Base-by-base conservation (phyloP, 106 monocot species). In the Agapanthus africanus region DNA sequence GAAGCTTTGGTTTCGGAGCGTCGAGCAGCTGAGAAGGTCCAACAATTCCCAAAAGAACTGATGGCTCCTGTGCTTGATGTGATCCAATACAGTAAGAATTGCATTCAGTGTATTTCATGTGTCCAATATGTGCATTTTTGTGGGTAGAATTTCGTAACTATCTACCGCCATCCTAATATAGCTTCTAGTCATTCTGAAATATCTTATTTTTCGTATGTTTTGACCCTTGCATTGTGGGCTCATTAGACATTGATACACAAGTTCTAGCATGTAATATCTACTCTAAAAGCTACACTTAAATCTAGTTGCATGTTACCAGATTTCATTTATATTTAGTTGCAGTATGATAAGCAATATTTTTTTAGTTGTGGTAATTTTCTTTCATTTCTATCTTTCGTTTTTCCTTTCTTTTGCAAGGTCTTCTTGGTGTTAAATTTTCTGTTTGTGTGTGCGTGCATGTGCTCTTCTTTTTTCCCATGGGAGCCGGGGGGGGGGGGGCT, bases 1-100 rank as follows among this genome's bases (percentile, higher is more conserved):
- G 91, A 90, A 81, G 90, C 94, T 79, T 70, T 95, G 74, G 83
- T 85, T 33, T 85, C 90, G 33, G 94, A 95, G 56, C 76, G 69
- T 26, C 71, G 57, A 72, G 94, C 94, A 35, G 72, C 66, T 31
- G 85, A 91, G 63, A 91, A 85, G 65, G 87, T 91, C 70, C 90
- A 95, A 34, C 71, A 83, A 35, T 90, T 91, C 30, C 88, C 94
- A 1, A 65, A 79, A 70, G 90, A 83, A 71, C 63, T 88, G 28
- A 65, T 83, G 35, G 75, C 54, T 37, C 85, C 77, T 26, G 85
- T 91, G 66, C 80, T 95, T 54, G 63, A 75, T 21, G 79, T 83
- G 72, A 80, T 95, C 40, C 94, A 95, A 79, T 87, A 72, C 68
- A 88, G 91, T 95, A 83, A 83, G 91, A 70, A 37, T 33, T 28